Base-by-base conservation (phyloP, 257 asterid species). In the Ophiorrhiza pumila region DNA sequence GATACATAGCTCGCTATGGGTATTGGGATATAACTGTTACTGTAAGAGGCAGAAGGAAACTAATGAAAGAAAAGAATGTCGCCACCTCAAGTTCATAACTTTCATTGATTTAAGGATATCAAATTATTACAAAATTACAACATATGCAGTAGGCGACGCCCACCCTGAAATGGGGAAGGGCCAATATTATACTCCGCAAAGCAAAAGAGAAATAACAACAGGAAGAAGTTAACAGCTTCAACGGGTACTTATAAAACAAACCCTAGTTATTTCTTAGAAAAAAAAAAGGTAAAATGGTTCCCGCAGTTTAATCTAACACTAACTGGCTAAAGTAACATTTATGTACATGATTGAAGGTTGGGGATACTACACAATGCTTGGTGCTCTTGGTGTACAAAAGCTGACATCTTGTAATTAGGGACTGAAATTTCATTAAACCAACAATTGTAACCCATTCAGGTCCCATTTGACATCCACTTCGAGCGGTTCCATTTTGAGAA, bases 301-400 rank as follows among this genome's bases (percentile, higher is more conserved):
- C 55, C 41, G 27, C 58, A 53, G 43, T 7, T 61, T 49, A 74
- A 25, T 55, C 76, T 60, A 59, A 23, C 34, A 42, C 59, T 64
- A 56, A 45, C 45, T 46, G 53, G 41, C 78, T 74, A 60, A n/a
- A 11, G 57, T 53, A n/a, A 62, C 66, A 65, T 59, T 32, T 74
- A 50, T 71, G 61, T 29, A 72, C 71, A 75, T 23, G 78, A 57
- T 50, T 27, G 64, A 74, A 74, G 71, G 67, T 76, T 74, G 71
- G 32, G 47, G 72, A 69, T 35, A 49, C 67, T 65, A 64, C 57
- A 65, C 53, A 80, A 55, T 69, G 41, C 34, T 45, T 45, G 50
- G 65, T 64, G 69, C 73, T 42, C 34, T 45, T 45, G 50, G 65
- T 64, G 69, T 25, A 46, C 7, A 13, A 34, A 60, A 65, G 37